These are phyloP conservation scores for Arabidopsis arenosa DNA, from an alignment of 345 rosid genomes.

Conservation along the genomic window DNA sequence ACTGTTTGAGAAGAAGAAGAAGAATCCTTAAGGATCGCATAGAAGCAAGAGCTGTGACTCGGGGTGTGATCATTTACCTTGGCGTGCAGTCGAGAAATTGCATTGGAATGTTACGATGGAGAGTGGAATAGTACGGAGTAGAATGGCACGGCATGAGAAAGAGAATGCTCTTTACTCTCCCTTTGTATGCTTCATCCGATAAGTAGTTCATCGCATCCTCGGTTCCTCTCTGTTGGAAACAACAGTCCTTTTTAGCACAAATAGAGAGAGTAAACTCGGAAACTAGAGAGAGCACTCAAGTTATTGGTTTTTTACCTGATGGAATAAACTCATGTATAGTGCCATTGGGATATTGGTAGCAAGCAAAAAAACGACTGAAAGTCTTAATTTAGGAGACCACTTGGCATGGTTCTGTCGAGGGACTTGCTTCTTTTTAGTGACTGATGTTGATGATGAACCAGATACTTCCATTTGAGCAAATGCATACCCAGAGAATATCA, in stretches of 20 bases:
- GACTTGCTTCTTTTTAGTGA: constrained; percentile 43
- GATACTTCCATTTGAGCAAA: constrained; percentile 57
- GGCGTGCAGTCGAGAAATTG: constrained; percentile 86
- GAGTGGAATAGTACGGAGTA: constrained; percentile 85
- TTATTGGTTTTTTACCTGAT: constrained; percentile 63
- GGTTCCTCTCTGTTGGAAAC: constrained; percentile 76
- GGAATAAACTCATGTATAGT: constrained; percentile 79
- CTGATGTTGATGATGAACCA: constrained; percentile 33
- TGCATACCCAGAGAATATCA: constrained; percentile 85
- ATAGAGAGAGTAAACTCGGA: neutral
- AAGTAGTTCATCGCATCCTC: constrained; percentile 93
- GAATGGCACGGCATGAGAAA: constrained; percentile 97
- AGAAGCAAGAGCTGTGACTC: constrained; percentile 28
- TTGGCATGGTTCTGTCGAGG: constrained; percentile 46
- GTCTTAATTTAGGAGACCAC: constrained; percentile 52
- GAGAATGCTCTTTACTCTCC: constrained; percentile 66
- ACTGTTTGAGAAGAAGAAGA: constrained; percentile 47
- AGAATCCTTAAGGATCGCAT: constrained; percentile 16
- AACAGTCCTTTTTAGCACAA: constrained; percentile 31
- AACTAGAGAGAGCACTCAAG: neutral
- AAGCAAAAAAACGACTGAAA: constrained; percentile 74
- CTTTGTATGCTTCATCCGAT: constrained; percentile 70
- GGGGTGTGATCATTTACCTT: constrained; percentile 51
- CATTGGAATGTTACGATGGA: constrained; percentile 75
- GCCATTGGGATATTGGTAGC: constrained; percentile 89